Base-by-base conservation (phyloP, 768 basidiomycete species). In the Mycena latifolia region DNA sequence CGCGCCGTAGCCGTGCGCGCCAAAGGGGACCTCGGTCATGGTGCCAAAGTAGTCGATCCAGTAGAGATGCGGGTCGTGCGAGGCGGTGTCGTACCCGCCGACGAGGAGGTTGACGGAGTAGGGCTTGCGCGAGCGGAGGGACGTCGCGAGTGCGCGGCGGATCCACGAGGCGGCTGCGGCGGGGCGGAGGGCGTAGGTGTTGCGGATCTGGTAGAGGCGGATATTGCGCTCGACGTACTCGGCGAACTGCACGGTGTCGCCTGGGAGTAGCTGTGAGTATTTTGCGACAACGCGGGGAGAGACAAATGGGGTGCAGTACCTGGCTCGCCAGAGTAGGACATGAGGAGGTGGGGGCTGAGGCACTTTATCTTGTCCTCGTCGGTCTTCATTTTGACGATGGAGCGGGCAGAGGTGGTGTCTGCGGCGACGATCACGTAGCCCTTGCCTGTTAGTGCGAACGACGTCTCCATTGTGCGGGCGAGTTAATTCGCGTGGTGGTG, bases 31-130 rank as follows among this genome's bases (percentile, higher is more conserved):
- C 60, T 90, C 87, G 4, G 90, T 87, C 74, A 93, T 85, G 7
- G 98, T 97, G 27, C 98, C 98, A 33, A 98, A 85, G 78, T 97
- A 95, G 81, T 99, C 98, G 65, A 98, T 84, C 96, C 96, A 99
- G 82, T 96, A 98, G 15, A 97, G 84, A 68, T 88, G 88, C 7
- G 96, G 95, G 18, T 82, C 81, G 69, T 87, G 73, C 9, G 86
- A 86, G 43, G 93, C 88, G 57, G 87, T 87, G 77, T 99, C 98
- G 77, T 90, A 99, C 17, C 98, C 98, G 8, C 93, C 97, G 12
- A 99, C 81, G 6, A 99, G 89, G 4, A 99, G 83, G 76, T 98
- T 97, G 72, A 99, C 98, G 1, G 91, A 77, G 78, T 98, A 99
- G 0, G 97, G 92, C 57, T 88, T 86, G 63, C 93, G 87, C 0